Conservation (phyloP, 768 basidiomycete genomes). For the Lentinula raphanica region DNA sequence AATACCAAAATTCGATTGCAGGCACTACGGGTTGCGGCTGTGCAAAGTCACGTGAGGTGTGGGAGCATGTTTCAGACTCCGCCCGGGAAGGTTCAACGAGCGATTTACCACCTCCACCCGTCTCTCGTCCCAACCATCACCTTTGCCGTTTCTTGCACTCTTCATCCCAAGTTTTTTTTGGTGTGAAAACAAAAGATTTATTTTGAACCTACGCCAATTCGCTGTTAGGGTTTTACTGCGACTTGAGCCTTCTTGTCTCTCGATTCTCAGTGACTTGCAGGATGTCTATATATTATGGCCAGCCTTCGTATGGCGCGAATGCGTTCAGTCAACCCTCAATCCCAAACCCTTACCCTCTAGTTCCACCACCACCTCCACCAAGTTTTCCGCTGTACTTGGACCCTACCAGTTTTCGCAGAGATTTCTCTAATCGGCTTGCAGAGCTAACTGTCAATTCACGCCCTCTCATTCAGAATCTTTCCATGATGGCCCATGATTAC, state of each 20-base stretch:
- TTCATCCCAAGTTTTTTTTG: background rate
- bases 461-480: constrained; percentile 88
- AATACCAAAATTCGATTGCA: background rate
- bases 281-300: constrained; percentile 8
- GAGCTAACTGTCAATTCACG: constrained; percentile 92
- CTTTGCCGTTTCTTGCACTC: background rate
- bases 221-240: background rate
- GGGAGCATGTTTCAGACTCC: background rate
- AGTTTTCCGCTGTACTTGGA: constrained; percentile 39
- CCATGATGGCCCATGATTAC: constrained; percentile 88
- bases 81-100: too few relatives aligned
- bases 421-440: constrained; percentile 67
- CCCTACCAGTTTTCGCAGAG: constrained; percentile 70
- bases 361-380: constrained; percentile 34
- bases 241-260: background rate
- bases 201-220: constrained; percentile 2
- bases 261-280: constrained; percentile 1
- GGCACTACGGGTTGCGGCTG: background rate
- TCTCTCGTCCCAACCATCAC: constrained; percentile 7
- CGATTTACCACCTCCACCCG: background rate
- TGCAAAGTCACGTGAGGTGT: background rate
- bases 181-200: background rate
- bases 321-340: constrained; percentile 22
- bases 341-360: constrained; percentile 39
- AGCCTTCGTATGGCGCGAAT: constrained; percentile 6